Evolutionary conservation across 495 filamentous ascomycete genomes (phyloP).

Genomic region (Aspergillus egyptiacus): DNA sequence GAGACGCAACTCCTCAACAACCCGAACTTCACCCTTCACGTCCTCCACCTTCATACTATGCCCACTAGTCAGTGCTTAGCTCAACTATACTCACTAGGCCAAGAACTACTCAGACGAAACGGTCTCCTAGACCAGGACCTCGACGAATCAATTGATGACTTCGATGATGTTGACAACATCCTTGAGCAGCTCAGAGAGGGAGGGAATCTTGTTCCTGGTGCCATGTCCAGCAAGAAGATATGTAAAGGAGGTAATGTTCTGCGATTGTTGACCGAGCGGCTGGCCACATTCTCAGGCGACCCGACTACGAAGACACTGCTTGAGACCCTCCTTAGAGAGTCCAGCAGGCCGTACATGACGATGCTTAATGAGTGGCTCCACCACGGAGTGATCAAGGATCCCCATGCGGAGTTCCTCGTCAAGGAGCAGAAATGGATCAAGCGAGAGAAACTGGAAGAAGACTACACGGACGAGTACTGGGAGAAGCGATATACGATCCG

Average conservation of each 20-base stretch:
- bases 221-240: slow-evolving; percentile 79
- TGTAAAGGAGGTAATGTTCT: slow-evolving; percentile 92
- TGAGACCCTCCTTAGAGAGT: slow-evolving; percentile 74
- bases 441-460: slow-evolving; percentile 82
- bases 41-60: slow-evolving; percentile 85
- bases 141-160: slow-evolving; percentile 76
- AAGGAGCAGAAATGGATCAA: slow-evolving; percentile 95
- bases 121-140: slow-evolving; percentile 79
- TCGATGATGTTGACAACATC: slow-evolving; percentile 81
- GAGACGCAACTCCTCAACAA: slow-evolving; percentile 88
- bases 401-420: slow-evolving; percentile 88
- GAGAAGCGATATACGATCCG: slow-evolving; percentile 94
- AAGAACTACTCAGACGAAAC: slow-evolving; percentile 83
- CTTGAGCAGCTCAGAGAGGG: slow-evolving; percentile 75
- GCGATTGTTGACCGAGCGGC: slow-evolving; percentile 71
- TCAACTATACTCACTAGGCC: slow-evolving; percentile 78
- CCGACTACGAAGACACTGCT: slow-evolving; percentile 76
- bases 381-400: slow-evolving; percentile 90
- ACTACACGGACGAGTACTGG: slow-evolving; percentile 99
- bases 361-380: slow-evolving; percentile 99
- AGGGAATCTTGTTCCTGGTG: slow-evolving; percentile 66
- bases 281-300: slow-evolving; percentile 87
- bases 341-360: slow-evolving; percentile 89
- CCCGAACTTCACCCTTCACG: slow-evolving; percentile 79
- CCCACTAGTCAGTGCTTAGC: slow-evolving; percentile 83